Conservation (phyloP, 139 green algal genomes). For the Micractinium sp. region DNA sequence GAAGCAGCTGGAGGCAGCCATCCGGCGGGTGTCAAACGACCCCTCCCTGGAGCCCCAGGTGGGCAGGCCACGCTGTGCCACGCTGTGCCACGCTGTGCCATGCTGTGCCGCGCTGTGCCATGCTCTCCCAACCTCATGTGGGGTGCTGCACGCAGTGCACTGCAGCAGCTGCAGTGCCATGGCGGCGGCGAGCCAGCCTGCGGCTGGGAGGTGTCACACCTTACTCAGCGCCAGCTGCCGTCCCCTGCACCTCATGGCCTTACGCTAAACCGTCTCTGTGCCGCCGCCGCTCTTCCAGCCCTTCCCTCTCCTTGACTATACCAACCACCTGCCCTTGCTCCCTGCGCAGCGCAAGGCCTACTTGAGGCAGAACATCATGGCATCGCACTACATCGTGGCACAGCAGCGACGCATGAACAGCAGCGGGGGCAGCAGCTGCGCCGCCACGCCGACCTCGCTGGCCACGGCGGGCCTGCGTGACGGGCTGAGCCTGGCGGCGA, state of each 20-base stretch:
- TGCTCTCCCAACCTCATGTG: background rate
- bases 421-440: slow-evolving; percentile 55
- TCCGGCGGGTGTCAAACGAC: slow-evolving; percentile 88
- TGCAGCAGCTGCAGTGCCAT: background rate
- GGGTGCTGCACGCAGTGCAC: background rate
- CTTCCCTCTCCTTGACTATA: background rate
- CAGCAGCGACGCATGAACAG: slow-evolving; percentile 74
- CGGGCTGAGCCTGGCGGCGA: background rate
- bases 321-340: background rate
- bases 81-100: background rate
- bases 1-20: slow-evolving; percentile 95
- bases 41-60: slow-evolving; percentile 78
- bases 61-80: background rate
- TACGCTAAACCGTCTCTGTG: background rate
- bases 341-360: slow-evolving; percentile 88
- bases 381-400: slow-evolving; percentile 81
- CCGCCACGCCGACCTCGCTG: slow-evolving; percentile 15
- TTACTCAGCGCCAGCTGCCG: no score
- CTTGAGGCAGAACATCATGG: slow-evolving; percentile 98
- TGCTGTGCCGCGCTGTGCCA: background rate
- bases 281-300: background rate
- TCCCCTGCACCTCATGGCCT: no score
- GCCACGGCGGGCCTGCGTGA: background rate
- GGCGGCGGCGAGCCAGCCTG: no score
- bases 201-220: no score